Conservation (phyloP, 768 basidiomycete genomes). For the Lactarius psammicola region DNA sequence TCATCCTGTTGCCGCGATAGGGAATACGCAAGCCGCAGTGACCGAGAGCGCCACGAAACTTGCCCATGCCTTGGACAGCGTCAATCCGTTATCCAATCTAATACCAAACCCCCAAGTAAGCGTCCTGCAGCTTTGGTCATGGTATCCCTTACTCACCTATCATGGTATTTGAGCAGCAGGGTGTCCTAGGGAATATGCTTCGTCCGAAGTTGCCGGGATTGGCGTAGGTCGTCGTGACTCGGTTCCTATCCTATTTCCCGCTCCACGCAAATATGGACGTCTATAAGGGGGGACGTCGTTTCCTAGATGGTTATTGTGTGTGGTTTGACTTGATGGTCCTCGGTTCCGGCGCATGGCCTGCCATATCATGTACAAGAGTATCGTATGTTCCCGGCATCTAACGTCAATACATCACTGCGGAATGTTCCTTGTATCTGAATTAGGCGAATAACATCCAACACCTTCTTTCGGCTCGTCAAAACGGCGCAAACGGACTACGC, state of each 20-base stretch:
- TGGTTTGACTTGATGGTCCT: background rate
- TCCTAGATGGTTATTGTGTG: background rate
- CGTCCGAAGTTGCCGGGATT: conserved; percentile 12
- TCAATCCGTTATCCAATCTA: conserved; percentile 4
- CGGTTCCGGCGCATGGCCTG: background rate
- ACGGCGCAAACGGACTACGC: background rate
- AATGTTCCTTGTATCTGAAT: background rate
- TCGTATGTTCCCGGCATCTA: background rate
- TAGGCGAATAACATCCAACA: background rate
- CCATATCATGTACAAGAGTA: background rate
- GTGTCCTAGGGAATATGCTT: conserved; percentile 2
- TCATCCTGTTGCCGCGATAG: background rate
- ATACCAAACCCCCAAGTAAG: background rate
- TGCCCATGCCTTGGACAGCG: background rate
- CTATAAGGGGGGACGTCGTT: background rate
- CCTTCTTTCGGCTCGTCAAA: background rate
- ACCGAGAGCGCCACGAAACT: background rate
- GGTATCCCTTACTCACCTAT: background rate
- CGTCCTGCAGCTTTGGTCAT: background rate
- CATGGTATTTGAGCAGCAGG: background rate
- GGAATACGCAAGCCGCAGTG: conserved; percentile 2
- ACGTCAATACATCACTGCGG: background rate
- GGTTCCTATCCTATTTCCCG: background rate
- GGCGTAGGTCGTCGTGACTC: background rate
- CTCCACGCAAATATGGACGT: background rate